Percentiles rank a stretch among this genome's conserved stretches.
phyloP scores from a whole-genome alignment of 1,139 yeast species.

The Geotrichum fermentans region DNA sequence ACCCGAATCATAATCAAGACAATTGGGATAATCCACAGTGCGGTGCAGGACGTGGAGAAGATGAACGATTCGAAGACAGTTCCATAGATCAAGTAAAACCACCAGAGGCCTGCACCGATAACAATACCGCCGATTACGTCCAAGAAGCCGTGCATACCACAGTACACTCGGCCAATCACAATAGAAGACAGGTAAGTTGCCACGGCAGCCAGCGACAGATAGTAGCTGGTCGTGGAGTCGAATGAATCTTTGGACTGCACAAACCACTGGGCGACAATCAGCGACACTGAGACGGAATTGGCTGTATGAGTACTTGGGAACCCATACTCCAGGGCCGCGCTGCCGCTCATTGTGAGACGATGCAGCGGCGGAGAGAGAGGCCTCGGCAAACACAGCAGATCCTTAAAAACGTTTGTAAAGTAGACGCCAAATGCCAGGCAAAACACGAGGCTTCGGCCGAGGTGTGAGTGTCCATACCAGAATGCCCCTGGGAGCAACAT shows the following conservation, averaged over 20 bases:
- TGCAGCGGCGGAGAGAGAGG: slow-evolving; percentile 90
- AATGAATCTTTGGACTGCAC: slow-evolving; percentile 1
- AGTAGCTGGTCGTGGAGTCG: background rate
- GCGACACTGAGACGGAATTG: slow-evolving; percentile 77
- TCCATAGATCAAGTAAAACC: slow-evolving; percentile 24
- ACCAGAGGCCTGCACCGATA: slow-evolving; percentile 49
- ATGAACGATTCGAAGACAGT: slow-evolving; percentile 15
- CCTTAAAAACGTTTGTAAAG: slow-evolving; percentile 72
- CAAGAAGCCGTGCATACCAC: slow-evolving; percentile 95
- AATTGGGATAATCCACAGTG: slow-evolving; percentile 36
- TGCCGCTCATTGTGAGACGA: slow-evolving; percentile 81
- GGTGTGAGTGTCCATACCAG: slow-evolving; percentile 67
- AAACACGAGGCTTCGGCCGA: slow-evolving; percentile 62
- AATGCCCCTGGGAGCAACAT: slow-evolving; percentile 77
- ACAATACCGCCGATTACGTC: slow-evolving; percentile 65
- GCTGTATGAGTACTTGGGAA: slow-evolving; percentile 92
- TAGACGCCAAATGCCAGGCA: slow-evolving; percentile 83
- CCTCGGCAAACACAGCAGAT: slow-evolving; percentile 81
- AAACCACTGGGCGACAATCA: slow-evolving; percentile 40
- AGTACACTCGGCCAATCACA: slow-evolving; percentile 76
- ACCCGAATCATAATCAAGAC: slow-evolving; percentile 52
- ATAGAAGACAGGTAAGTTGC: slow-evolving; percentile 58
- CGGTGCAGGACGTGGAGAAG: slow-evolving; percentile 19
- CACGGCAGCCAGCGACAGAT: slow-evolving; percentile 24
- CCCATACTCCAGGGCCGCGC: slow-evolving; percentile 90